Base-by-base conservation (phyloP, 305 asterid genomes). In the Plantago lanceolata region DNA sequence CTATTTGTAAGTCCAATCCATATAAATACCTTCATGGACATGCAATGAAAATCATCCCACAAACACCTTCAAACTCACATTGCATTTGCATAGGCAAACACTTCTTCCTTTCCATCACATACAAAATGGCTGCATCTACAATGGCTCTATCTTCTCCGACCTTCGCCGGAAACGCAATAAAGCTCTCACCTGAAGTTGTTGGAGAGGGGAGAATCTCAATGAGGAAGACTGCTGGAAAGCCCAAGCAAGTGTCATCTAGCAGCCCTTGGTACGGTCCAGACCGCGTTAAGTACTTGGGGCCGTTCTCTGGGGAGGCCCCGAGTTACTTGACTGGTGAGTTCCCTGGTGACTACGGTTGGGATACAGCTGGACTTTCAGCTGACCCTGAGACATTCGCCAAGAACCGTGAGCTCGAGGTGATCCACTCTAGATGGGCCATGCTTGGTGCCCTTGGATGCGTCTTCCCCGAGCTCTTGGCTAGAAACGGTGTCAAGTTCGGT, bases 261-360 rank as follows among this genome's bases (percentile, higher is more conserved):
- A 81, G 84, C 82, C 81, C 80, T 1, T 78, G 86, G 86, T 78
- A 81, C 69, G 86, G 86, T 56, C 76, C 84, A 0, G 84, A 78
- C 75, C 81, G 86, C 9, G 84, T 70, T n/a, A 75, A 74, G 16
- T 80, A 80, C 78, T 61, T 80, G 50, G 85, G 85, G 47, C 85
- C 85, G 50, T 75, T 81, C 78, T 81, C 83, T 56, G 85, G 85
- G 3, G 85, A 77, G 66, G 62, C 83, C 68, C n/a, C n/a, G n/a
- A n/a, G n/a, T n/a, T n/a, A n/a, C n/a, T n/a, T n/a, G n/a, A n/a
- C n/a, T n/a, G n/a, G n/a, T n/a, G n/a, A n/a, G n/a, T n/a, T n/a
- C n/a, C n/a, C n/a, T n/a, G n/a, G n/a, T n/a, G n/a, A n/a, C n/a
- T n/a, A n/a, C n/a, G n/a, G n/a, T n/a, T n/a, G n/a, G n/a, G n/a